Evolutionary conservation across 192 early-diverging fungal species (phyloP).

Genomic region (Funneliformis mosseae): DNA sequence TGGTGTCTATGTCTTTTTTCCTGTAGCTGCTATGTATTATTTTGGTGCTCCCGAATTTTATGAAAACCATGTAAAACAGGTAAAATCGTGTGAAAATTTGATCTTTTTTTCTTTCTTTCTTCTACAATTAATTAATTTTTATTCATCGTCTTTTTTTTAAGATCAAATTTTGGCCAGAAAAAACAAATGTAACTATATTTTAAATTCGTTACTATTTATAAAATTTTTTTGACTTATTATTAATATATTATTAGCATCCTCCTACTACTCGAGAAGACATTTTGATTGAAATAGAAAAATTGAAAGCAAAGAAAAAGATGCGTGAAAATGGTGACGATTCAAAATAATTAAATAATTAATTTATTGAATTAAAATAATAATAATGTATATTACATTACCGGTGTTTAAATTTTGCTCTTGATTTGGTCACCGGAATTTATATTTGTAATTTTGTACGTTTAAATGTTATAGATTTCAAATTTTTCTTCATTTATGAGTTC

Average conservation of each 20-base stretch:
- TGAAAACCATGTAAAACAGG: conserved; percentile 46
- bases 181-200: conserved; percentile 11
- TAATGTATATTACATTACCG: neutral
- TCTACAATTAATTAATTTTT: neutral
- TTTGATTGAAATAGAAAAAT: conserved; percentile 40
- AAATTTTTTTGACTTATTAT: no score
- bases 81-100: neutral
- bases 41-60: conserved; percentile 55
- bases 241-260: conserved; percentile 38
- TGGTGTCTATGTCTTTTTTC: conserved; percentile 56
- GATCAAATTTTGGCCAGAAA: conserved; percentile 48
- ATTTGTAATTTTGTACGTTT: neutral
- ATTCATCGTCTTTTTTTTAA: neutral
- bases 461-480: neutral
- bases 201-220: neutral
- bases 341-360: neutral
- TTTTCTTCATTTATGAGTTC: neutral
- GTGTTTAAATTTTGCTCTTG: no score
- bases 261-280: conserved; percentile 45
- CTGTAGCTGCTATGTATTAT: conserved; percentile 52
- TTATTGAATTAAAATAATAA: neutral
- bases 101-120: neutral
- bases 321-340: neutral
- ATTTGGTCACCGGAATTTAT: no score
- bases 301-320: conserved; percentile 37